Conservation (phyloP, 2,329 filamentous ascomycete genomes). For the Ophiostoma montium region DNA sequence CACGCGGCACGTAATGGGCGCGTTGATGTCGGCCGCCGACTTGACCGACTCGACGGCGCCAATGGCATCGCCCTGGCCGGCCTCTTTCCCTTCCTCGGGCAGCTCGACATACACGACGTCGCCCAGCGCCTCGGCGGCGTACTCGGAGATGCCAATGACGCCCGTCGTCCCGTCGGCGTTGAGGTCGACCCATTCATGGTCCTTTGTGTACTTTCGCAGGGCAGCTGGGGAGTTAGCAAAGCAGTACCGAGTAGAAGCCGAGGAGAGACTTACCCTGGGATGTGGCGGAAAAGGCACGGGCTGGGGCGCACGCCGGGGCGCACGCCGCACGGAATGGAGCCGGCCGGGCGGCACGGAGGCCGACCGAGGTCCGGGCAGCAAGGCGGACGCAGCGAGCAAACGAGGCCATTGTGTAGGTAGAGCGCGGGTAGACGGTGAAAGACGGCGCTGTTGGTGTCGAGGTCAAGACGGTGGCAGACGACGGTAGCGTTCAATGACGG, state of each 20-base stretch:
- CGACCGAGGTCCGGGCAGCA: slow-evolving; percentile 30
- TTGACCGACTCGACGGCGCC: slow-evolving; percentile 98
- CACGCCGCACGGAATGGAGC: slow-evolving; percentile 19
- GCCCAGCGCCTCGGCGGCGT: slow-evolving; percentile 82
- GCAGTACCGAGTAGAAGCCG: no score
- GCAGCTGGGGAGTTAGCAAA: slow-evolving; percentile 24
- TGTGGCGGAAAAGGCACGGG: slow-evolving; percentile 33
- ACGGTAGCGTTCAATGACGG: not conserved
- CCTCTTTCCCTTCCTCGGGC: slow-evolving; percentile 53
- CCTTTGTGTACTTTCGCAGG: slow-evolving; percentile 80
- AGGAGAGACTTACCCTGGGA: slow-evolving; percentile 23
- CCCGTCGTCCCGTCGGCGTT: slow-evolving; percentile 70
- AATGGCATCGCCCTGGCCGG: slow-evolving; percentile 66
- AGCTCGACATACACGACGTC: slow-evolving; percentile 98
- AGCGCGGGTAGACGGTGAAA: not conserved
- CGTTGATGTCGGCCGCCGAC: slow-evolving; percentile 93
- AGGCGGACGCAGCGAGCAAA: slow-evolving; percentile 41
- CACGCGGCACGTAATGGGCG: slow-evolving; percentile 68
- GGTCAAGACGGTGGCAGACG: not conserved
- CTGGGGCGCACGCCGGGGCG: no score
- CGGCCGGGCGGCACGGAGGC: slow-evolving; percentile 18
- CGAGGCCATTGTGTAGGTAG: slow-evolving; percentile 36
- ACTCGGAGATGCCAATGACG: slow-evolving; percentile 72
- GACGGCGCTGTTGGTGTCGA: not conserved
- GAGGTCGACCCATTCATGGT: slow-evolving; percentile 97